These are phyloP conservation scores for Trichoderma semiorbis DNA, from an alignment of 2,329 filamentous ascomycete genomes.

Conservation along the genomic window DNA sequence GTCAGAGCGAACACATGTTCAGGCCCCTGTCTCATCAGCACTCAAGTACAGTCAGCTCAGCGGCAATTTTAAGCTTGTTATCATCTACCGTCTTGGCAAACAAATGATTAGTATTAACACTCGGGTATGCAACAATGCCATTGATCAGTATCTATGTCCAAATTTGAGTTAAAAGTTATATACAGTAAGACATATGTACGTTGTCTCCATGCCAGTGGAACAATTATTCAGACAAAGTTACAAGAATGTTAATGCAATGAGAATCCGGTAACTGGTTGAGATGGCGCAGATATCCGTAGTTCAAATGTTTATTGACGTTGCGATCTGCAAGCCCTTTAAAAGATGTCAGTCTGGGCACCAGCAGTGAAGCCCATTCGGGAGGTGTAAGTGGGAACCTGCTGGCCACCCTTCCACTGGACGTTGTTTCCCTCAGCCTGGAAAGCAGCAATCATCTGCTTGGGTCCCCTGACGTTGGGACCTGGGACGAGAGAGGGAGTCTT, in stretches of 20 bases:
- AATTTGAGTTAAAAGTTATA: not conserved
- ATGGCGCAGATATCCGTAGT: not conserved
- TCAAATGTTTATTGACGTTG: not conserved
- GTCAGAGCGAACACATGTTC: not conserved
- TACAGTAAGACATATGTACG: not conserved
- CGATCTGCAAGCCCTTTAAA: not conserved
- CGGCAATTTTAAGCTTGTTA: not conserved
- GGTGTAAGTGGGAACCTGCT: constrained; percentile 3
- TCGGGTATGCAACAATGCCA: not conserved
- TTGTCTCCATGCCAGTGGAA: not conserved
- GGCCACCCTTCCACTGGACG: not conserved
- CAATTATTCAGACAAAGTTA: not conserved
- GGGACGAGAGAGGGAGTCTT: not conserved
- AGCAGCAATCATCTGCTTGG: constrained; percentile 12
- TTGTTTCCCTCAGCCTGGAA: constrained; percentile 1
- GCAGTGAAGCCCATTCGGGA: not conserved
- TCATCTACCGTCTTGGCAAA: not conserved
- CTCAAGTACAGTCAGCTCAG: not conserved
- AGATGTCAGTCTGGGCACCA: constrained; percentile 11
- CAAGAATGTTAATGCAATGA: not conserved
- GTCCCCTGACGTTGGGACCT: not conserved
- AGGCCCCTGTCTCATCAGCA: not conserved
- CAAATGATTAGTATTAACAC: not conserved
- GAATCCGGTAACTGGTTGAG: no score
- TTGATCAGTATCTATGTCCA: not conserved